Percentiles rank a stretch among this genome's conserved stretches.
Evolutionary conservation across 2,329 filamentous ascomycete genomes (phyloP).

Genomic region (Microcyclospora tardicrescens): DNA sequence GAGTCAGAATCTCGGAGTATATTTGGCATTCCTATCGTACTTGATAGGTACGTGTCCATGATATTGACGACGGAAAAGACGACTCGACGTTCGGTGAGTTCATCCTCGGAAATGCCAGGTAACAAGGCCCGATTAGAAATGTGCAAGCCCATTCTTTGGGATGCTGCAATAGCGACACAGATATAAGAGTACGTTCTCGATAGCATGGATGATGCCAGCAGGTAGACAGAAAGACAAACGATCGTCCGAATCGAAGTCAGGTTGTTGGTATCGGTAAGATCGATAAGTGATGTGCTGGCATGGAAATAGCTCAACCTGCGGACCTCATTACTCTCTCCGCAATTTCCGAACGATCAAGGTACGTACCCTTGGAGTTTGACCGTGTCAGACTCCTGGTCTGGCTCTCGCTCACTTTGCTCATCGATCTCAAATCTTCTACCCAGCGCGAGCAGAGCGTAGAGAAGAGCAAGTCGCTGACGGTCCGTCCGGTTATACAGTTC

Average conservation of each 20-base stretch:
- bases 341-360: too few species aligned
- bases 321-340: too few species aligned
- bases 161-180: slow-evolving; percentile 13
- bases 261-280: slow-evolving; percentile 13
- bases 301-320: slow-evolving; percentile 9
- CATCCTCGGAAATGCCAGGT: slow-evolving; percentile 1
- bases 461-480: slow-evolving; percentile 4
- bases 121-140: not conserved
- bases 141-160: slow-evolving; percentile 16
- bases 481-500: too few species aligned
- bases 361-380: not conserved
- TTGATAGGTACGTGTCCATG: slow-evolving; percentile 12
- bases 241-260: slow-evolving; percentile 13
- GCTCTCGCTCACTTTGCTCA: not conserved
- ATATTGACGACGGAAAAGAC: slow-evolving; percentile 12
- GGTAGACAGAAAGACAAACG: slow-evolving; percentile 16
- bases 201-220: slow-evolving; percentile 14
- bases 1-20: slow-evolving; percentile 10
- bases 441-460: slow-evolving; percentile 5
- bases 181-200: slow-evolving; percentile 16
- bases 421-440: slow-evolving; percentile 2
- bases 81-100: slow-evolving; percentile 4
- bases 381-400: not conserved
- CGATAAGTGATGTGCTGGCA: slow-evolving; percentile 9
- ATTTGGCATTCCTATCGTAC: slow-evolving; percentile 10